Evolutionary conservation across 768 basidiomycete species (phyloP), one percentile per base, ranked within the genome.

Genomic region (Tulasnella sp.): DNA sequence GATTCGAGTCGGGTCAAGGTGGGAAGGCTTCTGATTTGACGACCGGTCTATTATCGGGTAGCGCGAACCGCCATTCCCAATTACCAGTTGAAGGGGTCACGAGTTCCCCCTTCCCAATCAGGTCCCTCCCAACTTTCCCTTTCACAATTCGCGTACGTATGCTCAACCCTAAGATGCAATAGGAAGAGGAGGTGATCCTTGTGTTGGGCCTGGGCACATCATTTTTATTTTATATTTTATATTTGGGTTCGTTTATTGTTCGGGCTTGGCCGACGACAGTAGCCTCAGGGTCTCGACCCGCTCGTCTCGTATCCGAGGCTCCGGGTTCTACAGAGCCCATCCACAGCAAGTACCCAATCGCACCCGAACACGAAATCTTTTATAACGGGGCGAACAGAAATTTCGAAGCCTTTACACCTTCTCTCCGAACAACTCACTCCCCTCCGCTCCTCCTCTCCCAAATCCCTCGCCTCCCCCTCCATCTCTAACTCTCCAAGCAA

Each of bases 1-100:
- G 58, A 19, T 31, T 12, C 0, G 5, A 11, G 29, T 31, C 58
- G 58, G 58, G 58, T 64, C 31, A 17, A 34, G 58, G 58, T 64
- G 58, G 58, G 58, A 64, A 64, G 25, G 58, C 58, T 64, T 64
- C 58, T 64, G 58, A 64, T 64, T 64, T 64, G 58, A 64, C 58
- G 58, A 64, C 58, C 58, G 58, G 58, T 64, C 58, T 29, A 12
- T 64, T 9, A 31, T 64, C 58, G 58, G 58, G 8, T 6, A 49
- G 49, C 22, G 49, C 22, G 49, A 22, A 64, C 5, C 58, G 58
- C 31, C 58, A 64, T 64, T 22, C 49, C 29, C 58, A 64, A 64
- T 64, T 64, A 29, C 29, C 58, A 29, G 58, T n/a, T 5, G 54
- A 6, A 31, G 54, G 14, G 58, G 58, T 64, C 58, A 64, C 58